These are phyloP conservation scores for Aegilops bicornis DNA, from an alignment of 176 grass and related monocot genomes.

Conservation along the genomic window DNA sequence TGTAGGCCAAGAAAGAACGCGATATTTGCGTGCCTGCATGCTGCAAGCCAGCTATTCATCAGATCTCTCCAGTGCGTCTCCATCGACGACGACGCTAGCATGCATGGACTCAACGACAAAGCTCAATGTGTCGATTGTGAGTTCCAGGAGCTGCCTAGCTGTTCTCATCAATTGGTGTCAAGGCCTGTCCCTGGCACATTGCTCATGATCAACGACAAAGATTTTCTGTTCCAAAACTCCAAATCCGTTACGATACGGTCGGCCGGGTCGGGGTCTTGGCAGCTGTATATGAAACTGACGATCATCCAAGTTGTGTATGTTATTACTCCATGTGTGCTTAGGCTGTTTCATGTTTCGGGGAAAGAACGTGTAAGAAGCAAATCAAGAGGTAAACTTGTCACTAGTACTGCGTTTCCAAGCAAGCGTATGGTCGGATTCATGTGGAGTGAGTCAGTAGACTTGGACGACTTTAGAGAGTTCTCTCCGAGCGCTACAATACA, in stretches of 20 bases:
- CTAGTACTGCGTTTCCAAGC: neutral
- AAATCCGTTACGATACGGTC: neutral
- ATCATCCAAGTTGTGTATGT: neutral
- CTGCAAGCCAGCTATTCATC: neutral
- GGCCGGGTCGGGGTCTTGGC: neutral
- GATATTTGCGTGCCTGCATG: neutral
- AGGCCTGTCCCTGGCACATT: neutral
- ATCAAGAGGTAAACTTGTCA: neutral
- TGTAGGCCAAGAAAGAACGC: constrained; percentile 4
- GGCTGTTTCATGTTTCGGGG: neutral
- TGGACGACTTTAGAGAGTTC: neutral
- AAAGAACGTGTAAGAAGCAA: neutral
- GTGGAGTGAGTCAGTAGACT: neutral
- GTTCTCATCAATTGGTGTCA: neutral
- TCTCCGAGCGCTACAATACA: neutral
- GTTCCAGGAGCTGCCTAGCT: neutral
- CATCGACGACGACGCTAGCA: neutral
- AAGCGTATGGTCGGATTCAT: neutral
- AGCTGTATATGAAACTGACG: neutral
- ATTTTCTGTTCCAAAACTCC: neutral
- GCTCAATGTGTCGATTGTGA: neutral
- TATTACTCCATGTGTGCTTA: neutral
- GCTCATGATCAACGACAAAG: neutral
- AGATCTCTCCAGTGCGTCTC: neutral
- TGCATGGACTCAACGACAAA: neutral